phyloP scores from a whole-genome alignment of 805 yeast genomes.

The Citeromyces nyonsensis region DNA sequence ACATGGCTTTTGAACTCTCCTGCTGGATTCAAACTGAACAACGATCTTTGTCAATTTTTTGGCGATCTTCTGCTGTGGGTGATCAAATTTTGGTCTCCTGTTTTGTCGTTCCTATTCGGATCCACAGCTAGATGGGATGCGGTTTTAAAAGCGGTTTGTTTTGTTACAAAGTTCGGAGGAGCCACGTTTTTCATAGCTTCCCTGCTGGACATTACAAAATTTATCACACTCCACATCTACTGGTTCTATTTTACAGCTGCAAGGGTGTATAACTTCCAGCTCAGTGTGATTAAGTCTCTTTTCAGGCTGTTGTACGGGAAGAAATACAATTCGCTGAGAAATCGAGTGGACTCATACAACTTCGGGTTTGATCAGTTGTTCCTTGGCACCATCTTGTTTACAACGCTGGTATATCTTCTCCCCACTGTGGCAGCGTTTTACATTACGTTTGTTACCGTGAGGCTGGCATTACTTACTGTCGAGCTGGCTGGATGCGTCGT shows the following conservation, averaged over 20 bases:
- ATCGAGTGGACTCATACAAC: slow-evolving; percentile 73
- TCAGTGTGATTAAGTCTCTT: slow-evolving; percentile 51
- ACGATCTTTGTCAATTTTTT: slow-evolving; percentile 69
- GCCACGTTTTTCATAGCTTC: slow-evolving; percentile 56
- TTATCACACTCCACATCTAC: slow-evolving; percentile 56
- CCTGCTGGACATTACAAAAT: slow-evolving; percentile 43
- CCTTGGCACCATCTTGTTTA: slow-evolving; percentile 79
- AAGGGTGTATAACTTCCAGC: slow-evolving; percentile 63
- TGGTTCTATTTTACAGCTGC: slow-evolving; percentile 72
- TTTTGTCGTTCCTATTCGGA: not conserved
- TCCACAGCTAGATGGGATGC: not conserved
- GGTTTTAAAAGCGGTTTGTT: not conserved
- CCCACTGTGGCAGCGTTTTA: slow-evolving; percentile 88
- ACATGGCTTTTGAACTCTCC: slow-evolving; percentile 79
- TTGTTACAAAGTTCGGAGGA: slow-evolving; percentile 24
- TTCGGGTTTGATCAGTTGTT: slow-evolving; percentile 79
- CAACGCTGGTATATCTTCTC: slow-evolving; percentile 57
- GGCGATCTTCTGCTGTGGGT: slow-evolving; percentile 86
- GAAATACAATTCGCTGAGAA: slow-evolving; percentile 69
- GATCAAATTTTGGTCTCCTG: slow-evolving; percentile 40
- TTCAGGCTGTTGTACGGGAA: slow-evolving; percentile 82
- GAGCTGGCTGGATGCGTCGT: slow-evolving; percentile 40
- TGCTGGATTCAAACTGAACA: slow-evolving; percentile 84
- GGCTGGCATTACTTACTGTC: slow-evolving; percentile 31
- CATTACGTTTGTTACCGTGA: slow-evolving; percentile 45